Evolutionary conservation across 768 basidiomycete genomes (phyloP).

Genomic region (Daedalea quercina): DNA sequence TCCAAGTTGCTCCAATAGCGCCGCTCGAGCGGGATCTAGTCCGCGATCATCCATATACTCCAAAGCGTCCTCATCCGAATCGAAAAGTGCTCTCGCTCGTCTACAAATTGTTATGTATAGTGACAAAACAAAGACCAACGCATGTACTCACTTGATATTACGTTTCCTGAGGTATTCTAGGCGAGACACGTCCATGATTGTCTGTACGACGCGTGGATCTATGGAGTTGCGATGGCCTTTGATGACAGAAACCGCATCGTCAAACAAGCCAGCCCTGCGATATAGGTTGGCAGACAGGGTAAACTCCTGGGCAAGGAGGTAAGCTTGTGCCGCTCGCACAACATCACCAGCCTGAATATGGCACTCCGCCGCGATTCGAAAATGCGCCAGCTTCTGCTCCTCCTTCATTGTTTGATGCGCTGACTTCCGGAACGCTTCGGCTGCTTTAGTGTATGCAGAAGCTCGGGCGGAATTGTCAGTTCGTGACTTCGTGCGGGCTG

Average conservation of each 20-base stretch:
- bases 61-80: conserved; percentile 44
- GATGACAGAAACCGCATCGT: conserved; percentile 47
- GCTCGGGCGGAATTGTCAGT: conserved; percentile 17
- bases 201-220: conserved; percentile 22
- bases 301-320: conserved; percentile 35
- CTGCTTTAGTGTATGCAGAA: conserved; percentile 37
- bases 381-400: conserved; percentile 21
- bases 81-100: conserved; percentile 41
- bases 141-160: conserved; percentile 18
- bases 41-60: conserved; percentile 52
- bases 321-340: conserved; percentile 38
- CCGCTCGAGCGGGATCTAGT: conserved; percentile 41
- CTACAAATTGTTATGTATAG: conserved; percentile 24
- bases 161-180: conserved; percentile 37
- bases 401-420: conserved; percentile 26
- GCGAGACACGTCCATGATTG: conserved; percentile 37
- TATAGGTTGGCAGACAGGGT: conserved; percentile 38
- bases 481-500: conserved; percentile 13
- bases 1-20: conserved; percentile 35
- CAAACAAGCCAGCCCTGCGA: conserved; percentile 43
- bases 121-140: not conserved
- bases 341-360: conserved; percentile 21
- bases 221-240: conserved; percentile 26
- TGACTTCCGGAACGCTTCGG: conserved; percentile 41
- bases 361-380: conserved; percentile 19